Percentiles rank a stretch among this genome's conserved stretches.
phyloP scores from a whole-genome alignment of 257 asterid genomes.

The Salvia rosmarinus region DNA sequence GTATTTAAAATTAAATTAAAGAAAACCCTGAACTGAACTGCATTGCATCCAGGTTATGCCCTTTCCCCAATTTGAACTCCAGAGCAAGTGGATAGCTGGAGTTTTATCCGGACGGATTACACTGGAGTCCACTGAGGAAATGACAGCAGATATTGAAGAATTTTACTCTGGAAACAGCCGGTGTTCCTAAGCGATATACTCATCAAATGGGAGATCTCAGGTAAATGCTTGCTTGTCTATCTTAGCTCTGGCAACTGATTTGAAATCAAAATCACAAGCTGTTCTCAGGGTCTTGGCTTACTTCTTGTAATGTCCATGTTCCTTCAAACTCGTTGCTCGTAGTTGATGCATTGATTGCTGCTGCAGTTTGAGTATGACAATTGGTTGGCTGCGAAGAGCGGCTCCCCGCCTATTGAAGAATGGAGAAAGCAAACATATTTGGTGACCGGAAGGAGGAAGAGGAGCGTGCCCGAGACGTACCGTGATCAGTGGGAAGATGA shows the following conservation, averaged over 20 bases:
- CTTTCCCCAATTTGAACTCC: slow-evolving; percentile 75
- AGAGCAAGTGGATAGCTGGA: slow-evolving; percentile 91
- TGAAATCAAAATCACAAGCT: slow-evolving; percentile 4
- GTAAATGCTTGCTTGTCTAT: slow-evolving; percentile 37
- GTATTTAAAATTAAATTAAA: not conserved
- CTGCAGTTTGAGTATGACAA: slow-evolving; percentile 82
- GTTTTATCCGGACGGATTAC: slow-evolving; percentile 70
- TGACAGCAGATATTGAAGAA: slow-evolving; percentile 67
- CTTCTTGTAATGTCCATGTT: too few relatives aligned
- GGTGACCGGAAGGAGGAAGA: slow-evolving; percentile 57
- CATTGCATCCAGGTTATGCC: slow-evolving; percentile 70
- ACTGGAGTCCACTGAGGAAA: slow-evolving; percentile 66
- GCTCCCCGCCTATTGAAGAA: slow-evolving; percentile 56
- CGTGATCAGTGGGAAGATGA: slow-evolving; percentile 88
- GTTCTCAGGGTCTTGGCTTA: not conserved
- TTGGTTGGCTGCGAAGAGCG: slow-evolving; percentile 76
- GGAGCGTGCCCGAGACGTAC: slow-evolving; percentile 60
- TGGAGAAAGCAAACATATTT: slow-evolving; percentile 84
- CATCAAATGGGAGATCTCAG: slow-evolving; percentile 73
- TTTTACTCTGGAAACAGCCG: slow-evolving; percentile 69
- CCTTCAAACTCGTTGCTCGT: not conserved
- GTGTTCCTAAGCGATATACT: slow-evolving; percentile 71
- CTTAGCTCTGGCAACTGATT: not conserved
- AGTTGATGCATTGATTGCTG: not conserved
- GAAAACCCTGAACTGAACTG: not conserved